Evolutionary conservation across 1,139 yeast species (phyloP).

Genomic region (Taphrina deformans): DNA sequence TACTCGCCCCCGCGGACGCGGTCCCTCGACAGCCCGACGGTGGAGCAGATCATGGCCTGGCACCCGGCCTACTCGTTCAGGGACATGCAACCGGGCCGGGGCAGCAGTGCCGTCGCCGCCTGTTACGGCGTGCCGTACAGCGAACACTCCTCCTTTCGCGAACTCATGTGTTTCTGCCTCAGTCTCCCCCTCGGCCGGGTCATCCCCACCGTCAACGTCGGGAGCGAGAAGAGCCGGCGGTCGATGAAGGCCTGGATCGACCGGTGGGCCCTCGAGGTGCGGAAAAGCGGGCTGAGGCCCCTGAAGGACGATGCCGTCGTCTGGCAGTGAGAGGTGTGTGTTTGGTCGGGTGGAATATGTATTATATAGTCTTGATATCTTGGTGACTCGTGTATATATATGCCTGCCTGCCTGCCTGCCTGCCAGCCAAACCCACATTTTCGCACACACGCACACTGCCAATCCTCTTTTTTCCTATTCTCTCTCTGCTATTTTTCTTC

Average conservation of each 20-base stretch:
- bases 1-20: constrained; percentile 46
- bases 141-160: constrained; percentile 89
- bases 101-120: constrained; percentile 38
- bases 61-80: constrained; percentile 34
- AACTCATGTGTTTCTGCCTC: constrained; percentile 64
- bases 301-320: not conserved
- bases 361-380: too few relatives aligned
- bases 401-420: too few relatives aligned
- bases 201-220: constrained; percentile 74
- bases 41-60: constrained; percentile 38
- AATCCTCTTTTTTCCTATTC: too few relatives aligned
- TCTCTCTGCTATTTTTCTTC: too few relatives aligned
- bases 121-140: constrained; percentile 68
- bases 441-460: too few relatives aligned
- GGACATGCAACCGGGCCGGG: constrained; percentile 39
- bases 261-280: constrained; percentile 38
- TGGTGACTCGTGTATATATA: too few relatives aligned
- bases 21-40: constrained; percentile 37
- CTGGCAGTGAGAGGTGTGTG: not conserved
- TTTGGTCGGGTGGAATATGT: too few relatives aligned
- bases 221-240: constrained; percentile 39
- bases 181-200: constrained; percentile 55
- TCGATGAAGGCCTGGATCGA: constrained; percentile 41
- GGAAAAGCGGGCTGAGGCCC: constrained; percentile 36
- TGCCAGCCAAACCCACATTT: too few relatives aligned